These are phyloP conservation scores for Podospora tetraspora DNA, from an alignment of 495 filamentous ascomycete genomes.

Conservation along the genomic window DNA sequence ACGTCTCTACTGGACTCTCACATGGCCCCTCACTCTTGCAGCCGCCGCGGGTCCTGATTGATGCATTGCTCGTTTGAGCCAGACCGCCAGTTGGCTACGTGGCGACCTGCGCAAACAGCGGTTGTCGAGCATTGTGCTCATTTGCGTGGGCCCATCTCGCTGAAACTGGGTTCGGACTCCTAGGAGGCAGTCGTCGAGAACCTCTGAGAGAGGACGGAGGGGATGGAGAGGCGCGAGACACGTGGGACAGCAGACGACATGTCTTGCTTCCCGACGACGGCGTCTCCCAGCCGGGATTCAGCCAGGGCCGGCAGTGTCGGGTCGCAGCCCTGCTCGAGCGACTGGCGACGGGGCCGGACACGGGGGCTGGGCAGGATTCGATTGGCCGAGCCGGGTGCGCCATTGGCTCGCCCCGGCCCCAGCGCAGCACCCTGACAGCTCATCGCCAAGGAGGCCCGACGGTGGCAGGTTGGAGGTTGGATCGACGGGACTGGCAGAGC, in stretches of 20 bases:
- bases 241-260: conserved; percentile 11
- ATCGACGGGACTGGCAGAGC: not conserved
- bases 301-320: not conserved
- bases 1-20: conserved; percentile 14
- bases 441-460: not conserved
- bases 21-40: conserved; percentile 11
- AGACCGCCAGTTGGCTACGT: conserved; percentile 10
- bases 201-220: not conserved
- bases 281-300: not conserved
- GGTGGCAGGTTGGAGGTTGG: not conserved
- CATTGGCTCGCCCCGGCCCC: conserved; percentile 1
- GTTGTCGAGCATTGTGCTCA: not conserved
- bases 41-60: conserved; percentile 6
- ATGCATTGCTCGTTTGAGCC: not conserved
- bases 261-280: not conserved
- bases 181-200: not conserved
- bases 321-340: conserved; percentile 9
- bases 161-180: not conserved
- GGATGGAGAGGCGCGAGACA: conserved; percentile 5
- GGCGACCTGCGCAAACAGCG: conserved; percentile 6
- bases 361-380: conserved; percentile 8
- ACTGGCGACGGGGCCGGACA: conserved; percentile 8
- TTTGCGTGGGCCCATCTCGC: not conserved
- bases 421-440: conserved; percentile 2
- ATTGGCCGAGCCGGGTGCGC: conserved; percentile 1